Percentiles rank a stretch among this genome's conserved stretches.
These are phyloP conservation scores for Amanita jacksonii DNA, from an alignment of 768 basidiomycete species.

Conservation along the genomic window DNA sequence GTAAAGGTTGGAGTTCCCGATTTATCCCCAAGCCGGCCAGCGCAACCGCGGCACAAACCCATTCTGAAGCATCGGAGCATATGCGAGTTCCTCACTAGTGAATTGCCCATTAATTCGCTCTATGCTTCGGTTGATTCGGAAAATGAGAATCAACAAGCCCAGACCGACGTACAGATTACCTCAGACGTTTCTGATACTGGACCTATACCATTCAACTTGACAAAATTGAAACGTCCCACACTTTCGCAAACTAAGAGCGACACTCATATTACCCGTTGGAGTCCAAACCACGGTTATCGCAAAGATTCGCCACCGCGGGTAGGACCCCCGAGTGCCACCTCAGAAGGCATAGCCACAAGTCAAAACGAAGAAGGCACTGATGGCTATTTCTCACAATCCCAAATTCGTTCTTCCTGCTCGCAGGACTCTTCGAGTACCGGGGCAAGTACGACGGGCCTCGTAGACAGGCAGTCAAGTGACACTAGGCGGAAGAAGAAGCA, in stretches of 20 bases:
- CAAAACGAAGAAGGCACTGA: slow-evolving; percentile 16
- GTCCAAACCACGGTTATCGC: slow-evolving; percentile 37
- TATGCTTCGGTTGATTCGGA: slow-evolving; percentile 50
- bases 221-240: slow-evolving; percentile 36
- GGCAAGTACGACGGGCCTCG: slow-evolving; percentile 13
- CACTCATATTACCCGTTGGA: slow-evolving; percentile 62
- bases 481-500: slow-evolving; percentile 59
- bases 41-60: slow-evolving; percentile 49
- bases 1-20: slow-evolving; percentile 42
- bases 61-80: slow-evolving; percentile 96
- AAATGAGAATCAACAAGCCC: slow-evolving; percentile 29
- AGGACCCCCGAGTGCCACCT: slow-evolving; percentile 23
- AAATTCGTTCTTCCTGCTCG: slow-evolving; percentile 5
- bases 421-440: slow-evolving; percentile 26
- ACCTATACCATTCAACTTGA: background rate
- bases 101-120: slow-evolving; percentile 53
- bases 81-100: slow-evolving; percentile 76
- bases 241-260: slow-evolving; percentile 84
- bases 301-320: slow-evolving; percentile 69
- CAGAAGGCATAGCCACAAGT: slow-evolving; percentile 10
- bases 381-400: slow-evolving; percentile 1
- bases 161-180: background rate
- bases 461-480: slow-evolving; percentile 14
- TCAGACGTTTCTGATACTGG: background rate
- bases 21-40: slow-evolving; percentile 24